Conservation (phyloP, 1,284 basidiomycete genomes). For the Ganoderma meredithae region DNA sequence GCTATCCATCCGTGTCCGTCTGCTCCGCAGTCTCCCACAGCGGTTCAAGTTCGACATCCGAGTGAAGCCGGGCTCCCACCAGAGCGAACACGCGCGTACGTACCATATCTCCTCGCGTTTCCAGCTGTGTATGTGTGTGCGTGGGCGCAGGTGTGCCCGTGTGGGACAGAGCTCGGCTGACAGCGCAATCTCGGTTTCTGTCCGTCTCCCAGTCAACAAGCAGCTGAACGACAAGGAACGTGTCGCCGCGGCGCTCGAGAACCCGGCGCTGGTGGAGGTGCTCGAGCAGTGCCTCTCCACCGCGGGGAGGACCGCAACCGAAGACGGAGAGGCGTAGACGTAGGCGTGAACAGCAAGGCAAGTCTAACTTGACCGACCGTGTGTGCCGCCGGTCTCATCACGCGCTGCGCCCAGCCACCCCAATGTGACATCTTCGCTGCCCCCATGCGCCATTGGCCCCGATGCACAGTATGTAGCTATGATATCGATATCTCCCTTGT, state of each 20-base stretch:
- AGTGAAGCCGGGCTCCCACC: slow-evolving; percentile 94
- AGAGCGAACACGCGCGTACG: slow-evolving; percentile 88
- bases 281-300: slow-evolving; percentile 84
- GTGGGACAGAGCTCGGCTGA: not conserved
- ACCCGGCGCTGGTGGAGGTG: slow-evolving; percentile 85
- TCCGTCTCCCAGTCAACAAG: slow-evolving; percentile 81
- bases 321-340: slow-evolving; percentile 13
- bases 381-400: not conserved
- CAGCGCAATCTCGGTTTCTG: not conserved
- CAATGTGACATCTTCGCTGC: not conserved
- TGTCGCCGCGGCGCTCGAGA: slow-evolving; percentile 97
- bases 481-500: slow-evolving; percentile 19
- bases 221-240: slow-evolving; percentile 99
- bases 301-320: slow-evolving; percentile 20
- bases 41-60: slow-evolving; percentile 96
- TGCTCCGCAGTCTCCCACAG: slow-evolving; percentile 89
- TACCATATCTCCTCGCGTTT: not conserved
- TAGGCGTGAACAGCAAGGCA: too few species aligned
- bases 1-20: slow-evolving; percentile 90
- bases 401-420: not conserved
- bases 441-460: not conserved
- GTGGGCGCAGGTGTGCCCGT: not conserved
- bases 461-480: slow-evolving; percentile 18
- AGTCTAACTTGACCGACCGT: too few species aligned
- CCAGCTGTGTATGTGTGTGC: not conserved